A percentile compares a stretch with the other conserved stretches of the same genome.
phyloP scores from a whole-genome alignment of 495 filamentous ascomycete species.

The Monascus purpureus region DNA sequence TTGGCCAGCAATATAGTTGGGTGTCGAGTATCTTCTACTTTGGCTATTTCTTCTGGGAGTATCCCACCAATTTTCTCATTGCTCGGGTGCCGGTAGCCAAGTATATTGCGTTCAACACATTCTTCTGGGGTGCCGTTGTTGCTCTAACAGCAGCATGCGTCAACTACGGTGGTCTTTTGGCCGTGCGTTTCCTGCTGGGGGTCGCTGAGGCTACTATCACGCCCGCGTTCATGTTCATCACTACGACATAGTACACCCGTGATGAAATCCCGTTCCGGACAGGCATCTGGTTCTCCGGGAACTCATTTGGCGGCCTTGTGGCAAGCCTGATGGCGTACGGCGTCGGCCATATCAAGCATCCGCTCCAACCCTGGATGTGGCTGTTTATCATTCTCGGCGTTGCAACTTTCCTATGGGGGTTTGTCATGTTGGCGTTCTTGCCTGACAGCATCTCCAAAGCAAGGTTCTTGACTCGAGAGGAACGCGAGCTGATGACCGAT shows the following conservation, averaged over 20 bases:
- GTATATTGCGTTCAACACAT: conserved; percentile 21
- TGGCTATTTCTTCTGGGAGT: background rate
- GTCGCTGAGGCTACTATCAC: conserved; percentile 2
- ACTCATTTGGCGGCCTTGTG: conserved; percentile 58
- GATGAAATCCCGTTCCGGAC: conserved; percentile 32
- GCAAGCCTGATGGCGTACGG: conserved; percentile 57
- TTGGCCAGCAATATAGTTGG: background rate
- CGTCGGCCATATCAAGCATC: conserved; percentile 43
- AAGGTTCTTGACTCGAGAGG: conserved; percentile 20
- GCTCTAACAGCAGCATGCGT: background rate
- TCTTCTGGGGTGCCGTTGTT: conserved; percentile 6
- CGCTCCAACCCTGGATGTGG: conserved; percentile 36
- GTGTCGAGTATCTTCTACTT: background rate
- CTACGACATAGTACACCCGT: conserved; percentile 27
- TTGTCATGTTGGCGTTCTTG: conserved; percentile 32
- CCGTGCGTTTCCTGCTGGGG: background rate
- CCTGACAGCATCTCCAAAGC: conserved; percentile 37
- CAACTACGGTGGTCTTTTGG: conserved; percentile 1
- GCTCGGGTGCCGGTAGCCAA: conserved; percentile 15
- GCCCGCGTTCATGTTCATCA: conserved; percentile 9
- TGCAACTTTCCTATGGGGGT: conserved; percentile 35
- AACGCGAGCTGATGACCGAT: conserved; percentile 24
- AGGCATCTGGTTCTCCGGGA: conserved; percentile 13
- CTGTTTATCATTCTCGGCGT: conserved; percentile 46
- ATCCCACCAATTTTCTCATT: background rate